Evolutionary conservation across 805 yeast species (phyloP), one percentile per base, ranked within the genome.

Genomic region (Kodamaea sagamina): DNA sequence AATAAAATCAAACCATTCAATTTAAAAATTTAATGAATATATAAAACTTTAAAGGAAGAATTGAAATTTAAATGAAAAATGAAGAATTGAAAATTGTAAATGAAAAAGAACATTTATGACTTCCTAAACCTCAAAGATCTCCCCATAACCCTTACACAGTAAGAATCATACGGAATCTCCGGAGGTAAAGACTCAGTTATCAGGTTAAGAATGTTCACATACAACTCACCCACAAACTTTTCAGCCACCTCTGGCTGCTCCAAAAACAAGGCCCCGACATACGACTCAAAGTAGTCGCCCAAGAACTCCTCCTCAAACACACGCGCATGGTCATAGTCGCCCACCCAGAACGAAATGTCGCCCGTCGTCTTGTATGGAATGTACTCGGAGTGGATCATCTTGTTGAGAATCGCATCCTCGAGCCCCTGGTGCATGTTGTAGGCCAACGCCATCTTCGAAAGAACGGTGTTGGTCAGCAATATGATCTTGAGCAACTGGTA

Each of bases 251-350:
- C 57, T 4, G 73, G 73, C 47, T 61, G 67, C 37, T 68, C 72
- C 12, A 67, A 43, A 35, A 61, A 62, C 36, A 69, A 56, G 0
- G 72, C 69, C n/a, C 72, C 74, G n/a, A 67, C 64, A 37, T 69
- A 69, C 39, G 63, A 64, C 47, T 69, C 74, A 44, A 69, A 69
- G 49, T 62, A 69, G 45, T 69, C 74, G 1, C 67, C 74, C 25
- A 68, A 54, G 46, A 68, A 67, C 44, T 69, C 74, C 41, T 68
- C 71, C 49, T 69, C 73, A 46, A 67, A 68, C 26, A 57, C 47
- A 24, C 57, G 46, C 1, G 49, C 47, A 18, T 53, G 54, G 2
- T 48, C 48, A n/a, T 39, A 47, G 41, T 42, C 45, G 21, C 38
- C 41, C 45, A 42, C 36, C 45, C 45, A 42, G 38, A 32, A 38